Percentiles rank a stretch among this genome's conserved stretches.
phyloP scores from a whole-genome alignment of 1,284 basidiomycete species.

The Trichosporon sp. region DNA sequence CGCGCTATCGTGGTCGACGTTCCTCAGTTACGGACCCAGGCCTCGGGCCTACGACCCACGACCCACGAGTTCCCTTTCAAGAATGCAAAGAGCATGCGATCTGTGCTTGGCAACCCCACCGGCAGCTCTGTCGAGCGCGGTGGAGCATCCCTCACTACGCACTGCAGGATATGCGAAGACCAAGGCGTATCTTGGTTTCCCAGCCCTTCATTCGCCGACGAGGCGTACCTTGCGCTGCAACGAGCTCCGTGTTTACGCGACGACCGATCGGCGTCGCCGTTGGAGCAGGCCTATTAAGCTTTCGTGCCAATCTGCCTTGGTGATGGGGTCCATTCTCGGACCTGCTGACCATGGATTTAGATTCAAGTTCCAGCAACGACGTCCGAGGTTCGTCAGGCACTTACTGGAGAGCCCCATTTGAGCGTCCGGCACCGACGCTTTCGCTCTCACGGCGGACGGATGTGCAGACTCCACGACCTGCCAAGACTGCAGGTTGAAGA shows the following conservation, averaged over 20 bases:
- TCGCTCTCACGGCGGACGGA: neutral
- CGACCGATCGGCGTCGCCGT: neutral
- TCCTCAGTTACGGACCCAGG: neutral
- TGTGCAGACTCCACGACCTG: no score
- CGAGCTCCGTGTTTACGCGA: neutral
- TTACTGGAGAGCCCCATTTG: neutral
- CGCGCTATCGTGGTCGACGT: neutral
- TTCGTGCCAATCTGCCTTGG: neutral
- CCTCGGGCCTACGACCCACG: neutral
- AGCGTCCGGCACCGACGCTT: neutral
- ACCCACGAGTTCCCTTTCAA: neutral
- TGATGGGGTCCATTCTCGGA: neutral
- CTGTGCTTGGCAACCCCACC: neutral
- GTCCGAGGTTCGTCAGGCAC: neutral
- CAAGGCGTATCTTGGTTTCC: neutral
- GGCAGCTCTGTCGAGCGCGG: neutral
- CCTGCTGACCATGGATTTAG: neutral
- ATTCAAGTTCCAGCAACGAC: neutral
- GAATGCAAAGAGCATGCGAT: neutral
- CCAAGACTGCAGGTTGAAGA: no score
- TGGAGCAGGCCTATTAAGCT: neutral
- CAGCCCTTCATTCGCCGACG: neutral
- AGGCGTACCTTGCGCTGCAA: neutral
- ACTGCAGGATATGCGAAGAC: neutral
- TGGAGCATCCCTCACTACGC: neutral